Conservation (phyloP, 2,329 filamentous ascomycete species). For the Arthrobotrys sinensis region DNA sequence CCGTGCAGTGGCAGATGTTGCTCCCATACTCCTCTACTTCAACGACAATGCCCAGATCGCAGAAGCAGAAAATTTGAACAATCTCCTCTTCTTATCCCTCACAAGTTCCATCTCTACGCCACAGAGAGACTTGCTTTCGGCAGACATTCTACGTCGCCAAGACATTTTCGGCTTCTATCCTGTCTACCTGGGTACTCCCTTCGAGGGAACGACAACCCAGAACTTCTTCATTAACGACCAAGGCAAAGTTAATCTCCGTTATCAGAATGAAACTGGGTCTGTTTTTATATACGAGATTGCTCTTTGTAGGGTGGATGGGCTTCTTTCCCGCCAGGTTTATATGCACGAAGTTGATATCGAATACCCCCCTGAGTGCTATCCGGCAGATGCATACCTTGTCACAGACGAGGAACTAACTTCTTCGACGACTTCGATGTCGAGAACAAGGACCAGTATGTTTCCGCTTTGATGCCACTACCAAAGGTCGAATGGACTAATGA, state of each 20-base stretch:
- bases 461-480: background rate
- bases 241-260: conserved; percentile 14
- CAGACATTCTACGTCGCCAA: background rate
- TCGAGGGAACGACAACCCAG: conserved; percentile 3
- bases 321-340: conserved; percentile 15
- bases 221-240: conserved; percentile 13
- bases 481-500: too few relatives aligned
- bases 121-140: background rate
- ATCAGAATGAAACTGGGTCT: background rate
- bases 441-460: background rate
- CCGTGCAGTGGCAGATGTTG: background rate
- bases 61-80: conserved; percentile 4
- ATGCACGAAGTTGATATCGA: conserved; percentile 15
- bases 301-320: conserved; percentile 16
- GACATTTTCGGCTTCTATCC: conserved; percentile 26
- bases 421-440: background rate
- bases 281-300: conserved; percentile 11
- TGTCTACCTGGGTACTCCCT: background rate
- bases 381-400: background rate
- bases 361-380: conserved; percentile 17
- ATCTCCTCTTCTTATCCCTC: conserved; percentile 12
- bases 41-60: conserved; percentile 6
- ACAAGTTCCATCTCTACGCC: background rate
- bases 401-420: background rate
- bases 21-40: background rate